A percentile compares a stretch with the other conserved stretches of the same genome.
Evolutionary conservation across 306 rosid genomes (phyloP).

Genomic region (Pterocarpus macrocarpus): DNA sequence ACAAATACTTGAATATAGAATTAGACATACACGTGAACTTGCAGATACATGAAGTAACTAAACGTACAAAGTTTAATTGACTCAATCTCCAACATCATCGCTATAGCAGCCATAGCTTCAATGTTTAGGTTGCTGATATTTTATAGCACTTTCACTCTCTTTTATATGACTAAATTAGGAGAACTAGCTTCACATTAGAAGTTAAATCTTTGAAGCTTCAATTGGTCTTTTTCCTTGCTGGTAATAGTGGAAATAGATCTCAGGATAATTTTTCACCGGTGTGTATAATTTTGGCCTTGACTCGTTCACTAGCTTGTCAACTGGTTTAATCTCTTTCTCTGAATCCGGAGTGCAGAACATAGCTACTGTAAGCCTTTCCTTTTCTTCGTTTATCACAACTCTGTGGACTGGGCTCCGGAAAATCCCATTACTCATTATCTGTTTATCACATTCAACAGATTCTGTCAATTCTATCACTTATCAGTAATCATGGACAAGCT

Average conservation of each 20-base stretch:
- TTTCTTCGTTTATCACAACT: conserved; percentile 59
- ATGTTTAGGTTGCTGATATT: background rate
- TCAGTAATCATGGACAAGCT: conserved; percentile 14
- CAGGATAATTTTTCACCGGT: conserved; percentile 54
- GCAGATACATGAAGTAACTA: background rate
- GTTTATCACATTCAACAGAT: conserved; percentile 35
- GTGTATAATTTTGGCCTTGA: conserved; percentile 61
- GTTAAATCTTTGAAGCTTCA: conserved; percentile 61
- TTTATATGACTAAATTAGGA: background rate
- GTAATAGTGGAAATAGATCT: conserved; percentile 62
- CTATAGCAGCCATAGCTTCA: background rate
- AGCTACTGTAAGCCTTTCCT: conserved; percentile 68
- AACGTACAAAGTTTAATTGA: background rate
- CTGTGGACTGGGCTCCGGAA: conserved; percentile 78
- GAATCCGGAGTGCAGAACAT: conserved; percentile 61
- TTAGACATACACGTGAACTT: too few relatives aligned
- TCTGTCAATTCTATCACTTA: background rate
- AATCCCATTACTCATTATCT: conserved; percentile 72
- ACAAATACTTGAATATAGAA: too few relatives aligned
- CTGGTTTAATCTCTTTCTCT: conserved; percentile 65
- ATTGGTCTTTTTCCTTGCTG: conserved; percentile 71
- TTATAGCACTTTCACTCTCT: background rate
- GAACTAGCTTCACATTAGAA: background rate
- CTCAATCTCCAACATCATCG: background rate
- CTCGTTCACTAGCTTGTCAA: conserved; percentile 57